Base-by-base conservation (phyloP, 257 asterid genomes). In the Petrea volubilis region DNA sequence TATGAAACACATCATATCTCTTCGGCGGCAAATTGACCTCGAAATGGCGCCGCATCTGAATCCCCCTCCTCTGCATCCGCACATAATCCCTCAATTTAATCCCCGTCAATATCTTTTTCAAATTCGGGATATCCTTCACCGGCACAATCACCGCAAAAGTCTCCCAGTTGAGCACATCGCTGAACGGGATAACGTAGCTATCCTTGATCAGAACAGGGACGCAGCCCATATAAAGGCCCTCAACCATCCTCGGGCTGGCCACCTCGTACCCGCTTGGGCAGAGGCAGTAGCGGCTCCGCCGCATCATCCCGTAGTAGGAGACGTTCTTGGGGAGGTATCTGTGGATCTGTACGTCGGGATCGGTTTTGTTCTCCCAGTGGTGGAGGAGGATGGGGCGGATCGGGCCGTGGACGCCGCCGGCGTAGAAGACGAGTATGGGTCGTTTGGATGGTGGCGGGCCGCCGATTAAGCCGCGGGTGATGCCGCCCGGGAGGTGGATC, bases 211-310 rank as follows among this genome's bases (percentile, higher is more conserved):
- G 41, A 0, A 92, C 96, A 2, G 96, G 96, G 0, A 92, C 96
- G 64, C 96, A 90, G 1, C 98, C 98, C 69, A 76, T 33, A 55
- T 92, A 90, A 0, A 92, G 84, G 5, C 94, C 98, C 80, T 92
- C 96, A 13, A 92, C 96, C 84, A 90, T 83, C 51, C 96, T 81
- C 8, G 98, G 98, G 74, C 96, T 92, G 0, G 96, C 98, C 7
- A 92, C 98, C 81, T 92, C 98, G 59, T 86, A 92, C 2, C 96
- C 96, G 72, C 98, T 92, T 0, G 98, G 96, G 78, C 98, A 92
- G 7, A 92, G 74, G 83, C 96, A 92, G 69, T 83, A 92, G 28
- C 80, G 79, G 81, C 96, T 86, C 55, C 77, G 76, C 65, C 86
- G 72, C 88, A 92, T 79, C 96, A 90, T 86, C 1, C 80, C 96